A percentile compares a stretch with the other conserved stretches of the same genome.
These are phyloP conservation scores for Geotrichum ghanense DNA, from an alignment of 805 yeast species.

Conservation along the genomic window DNA sequence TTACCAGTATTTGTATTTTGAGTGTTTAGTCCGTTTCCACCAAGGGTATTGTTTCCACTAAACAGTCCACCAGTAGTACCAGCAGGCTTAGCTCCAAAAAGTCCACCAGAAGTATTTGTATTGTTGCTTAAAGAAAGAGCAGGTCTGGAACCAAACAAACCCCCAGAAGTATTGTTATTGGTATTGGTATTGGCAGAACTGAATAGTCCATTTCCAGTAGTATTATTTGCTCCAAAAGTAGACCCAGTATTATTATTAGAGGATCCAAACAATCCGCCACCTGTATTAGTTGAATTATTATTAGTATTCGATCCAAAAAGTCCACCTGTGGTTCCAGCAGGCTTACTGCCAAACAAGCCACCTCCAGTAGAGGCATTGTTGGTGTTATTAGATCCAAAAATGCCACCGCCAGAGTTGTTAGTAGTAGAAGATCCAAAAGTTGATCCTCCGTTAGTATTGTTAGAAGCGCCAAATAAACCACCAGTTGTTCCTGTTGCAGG, in stretches of 20 bases:
- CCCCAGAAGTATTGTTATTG: conserved; percentile 6
- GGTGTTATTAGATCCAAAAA: conserved; percentile 6
- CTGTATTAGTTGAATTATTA: neutral
- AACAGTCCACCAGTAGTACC: conserved; percentile 17
- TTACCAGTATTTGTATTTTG: conserved; percentile 12
- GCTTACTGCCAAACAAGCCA: conserved; percentile 29
- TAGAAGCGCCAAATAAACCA: conserved; percentile 24
- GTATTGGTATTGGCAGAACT: conserved; percentile 11
- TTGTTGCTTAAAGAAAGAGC: conserved; percentile 10
- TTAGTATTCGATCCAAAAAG: conserved; percentile 17
- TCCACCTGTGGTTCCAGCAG: conserved; percentile 9
- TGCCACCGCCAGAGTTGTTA: conserved; percentile 5
- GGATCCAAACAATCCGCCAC: conserved; percentile 1
- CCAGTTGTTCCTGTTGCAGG: conserved; percentile 16
- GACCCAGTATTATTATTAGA: conserved; percentile 12
- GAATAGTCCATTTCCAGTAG: conserved; percentile 21
- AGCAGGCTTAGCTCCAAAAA: conserved; percentile 5
- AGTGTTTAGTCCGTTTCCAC: conserved; percentile 16
- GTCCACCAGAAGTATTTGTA: conserved; percentile 11
- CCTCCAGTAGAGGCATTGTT: conserved; percentile 14
- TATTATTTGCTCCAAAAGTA: conserved; percentile 29
- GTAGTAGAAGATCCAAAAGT: conserved; percentile 23
- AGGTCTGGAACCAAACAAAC: conserved; percentile 6
- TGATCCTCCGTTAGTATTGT: conserved; percentile 18
- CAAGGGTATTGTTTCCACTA: conserved; percentile 8